These are phyloP conservation scores for Gossypium mustelinum DNA, from an alignment of 345 rosid genomes.

Conservation along the genomic window DNA sequence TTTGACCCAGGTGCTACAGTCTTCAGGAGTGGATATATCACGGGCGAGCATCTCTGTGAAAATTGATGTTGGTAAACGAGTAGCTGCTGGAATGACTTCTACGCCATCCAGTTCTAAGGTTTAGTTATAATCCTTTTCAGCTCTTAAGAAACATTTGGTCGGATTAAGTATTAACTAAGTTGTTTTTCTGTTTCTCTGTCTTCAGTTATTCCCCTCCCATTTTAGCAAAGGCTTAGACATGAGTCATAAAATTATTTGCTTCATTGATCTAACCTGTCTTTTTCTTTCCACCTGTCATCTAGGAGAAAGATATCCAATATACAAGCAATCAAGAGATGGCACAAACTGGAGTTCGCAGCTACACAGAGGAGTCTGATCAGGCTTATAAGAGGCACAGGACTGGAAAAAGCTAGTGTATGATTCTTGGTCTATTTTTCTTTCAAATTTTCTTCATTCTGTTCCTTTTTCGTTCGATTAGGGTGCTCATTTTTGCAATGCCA, in stretches of 20 bases:
- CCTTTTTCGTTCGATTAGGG: slow-evolving; percentile 4
- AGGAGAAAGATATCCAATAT: slow-evolving; percentile 36
- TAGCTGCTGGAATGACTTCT: slow-evolving; percentile 21
- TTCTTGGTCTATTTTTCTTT: slow-evolving; percentile 13
- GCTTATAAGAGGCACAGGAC: slow-evolving; percentile 44
- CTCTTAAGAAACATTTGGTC: not conserved
- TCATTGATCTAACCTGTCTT: not conserved
- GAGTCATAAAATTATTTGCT: not conserved
- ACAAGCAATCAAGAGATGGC: slow-evolving; percentile 28
- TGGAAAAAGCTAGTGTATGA: slow-evolving; percentile 28
- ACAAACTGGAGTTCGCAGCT: slow-evolving; percentile 34
- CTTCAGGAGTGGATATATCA: slow-evolving; percentile 67
- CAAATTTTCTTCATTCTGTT: slow-evolving; percentile 13
- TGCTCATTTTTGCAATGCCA: slow-evolving; percentile 19
- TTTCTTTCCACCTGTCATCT: slow-evolving; percentile 2
- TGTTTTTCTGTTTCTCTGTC: not conserved
- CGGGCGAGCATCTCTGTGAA: slow-evolving; percentile 61
- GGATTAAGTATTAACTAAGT: slow-evolving; percentile 2
- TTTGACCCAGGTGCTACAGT: slow-evolving; percentile 53
- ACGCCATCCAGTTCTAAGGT: slow-evolving; percentile 50
- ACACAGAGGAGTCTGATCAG: slow-evolving; percentile 33
- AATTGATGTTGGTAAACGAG: slow-evolving; percentile 51
- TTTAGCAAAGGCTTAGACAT: not conserved
- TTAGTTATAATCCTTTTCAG: not conserved
- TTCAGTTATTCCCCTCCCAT: not conserved